Conservation (phyloP, 352 stramenopile genomes). For the Pythium insidiosum region DNA sequence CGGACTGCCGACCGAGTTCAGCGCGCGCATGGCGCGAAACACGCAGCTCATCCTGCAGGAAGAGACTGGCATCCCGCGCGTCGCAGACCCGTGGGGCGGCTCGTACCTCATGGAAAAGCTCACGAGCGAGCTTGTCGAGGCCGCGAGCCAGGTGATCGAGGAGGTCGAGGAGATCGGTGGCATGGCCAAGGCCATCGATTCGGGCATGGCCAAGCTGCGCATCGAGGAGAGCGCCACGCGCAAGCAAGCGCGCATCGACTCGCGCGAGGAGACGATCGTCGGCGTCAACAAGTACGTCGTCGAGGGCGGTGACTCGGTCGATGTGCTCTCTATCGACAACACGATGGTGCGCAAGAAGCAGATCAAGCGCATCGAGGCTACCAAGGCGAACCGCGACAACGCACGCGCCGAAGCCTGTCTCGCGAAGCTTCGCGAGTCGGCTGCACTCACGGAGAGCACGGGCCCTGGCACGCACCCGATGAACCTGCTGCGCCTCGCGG, state of each 20-base stretch:
- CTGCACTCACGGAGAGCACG: conserved; percentile 56
- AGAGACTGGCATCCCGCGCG: conserved; percentile 90
- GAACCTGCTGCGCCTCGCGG: conserved; percentile 92
- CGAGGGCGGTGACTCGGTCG: conserved; percentile 78
- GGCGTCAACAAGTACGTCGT: conserved; percentile 97
- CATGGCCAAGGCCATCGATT: conserved; percentile 97
- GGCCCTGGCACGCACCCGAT: conserved; percentile 79
- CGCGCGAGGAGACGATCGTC: conserved; percentile 91
- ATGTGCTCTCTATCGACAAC: conserved; percentile 94
- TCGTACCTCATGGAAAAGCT: conserved; percentile 97
- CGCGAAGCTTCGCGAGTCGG: conserved; percentile 31
- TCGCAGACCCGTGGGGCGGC: conserved; percentile 95
- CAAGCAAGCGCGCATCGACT: conserved; percentile 95
- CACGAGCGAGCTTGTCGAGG: conserved; percentile 87
- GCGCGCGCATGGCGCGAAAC: conserved; percentile 93
- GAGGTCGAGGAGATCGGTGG: conserved; percentile 91
- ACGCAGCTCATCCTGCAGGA: conserved; percentile 98
- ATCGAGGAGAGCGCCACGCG: conserved; percentile 96
- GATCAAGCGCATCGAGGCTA: conserved; percentile 74
- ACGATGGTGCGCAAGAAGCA: conserved; percentile 86
- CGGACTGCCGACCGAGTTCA: conserved; percentile 94
- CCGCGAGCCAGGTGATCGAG: conserved; percentile 59
- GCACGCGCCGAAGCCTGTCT: conserved; percentile 54
- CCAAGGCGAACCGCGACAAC: conserved; percentile 85
- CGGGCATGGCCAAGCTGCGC: conserved; percentile 92